phyloP scores from a whole-genome alignment of 768 basidiomycete species.

The Russula compacta region DNA sequence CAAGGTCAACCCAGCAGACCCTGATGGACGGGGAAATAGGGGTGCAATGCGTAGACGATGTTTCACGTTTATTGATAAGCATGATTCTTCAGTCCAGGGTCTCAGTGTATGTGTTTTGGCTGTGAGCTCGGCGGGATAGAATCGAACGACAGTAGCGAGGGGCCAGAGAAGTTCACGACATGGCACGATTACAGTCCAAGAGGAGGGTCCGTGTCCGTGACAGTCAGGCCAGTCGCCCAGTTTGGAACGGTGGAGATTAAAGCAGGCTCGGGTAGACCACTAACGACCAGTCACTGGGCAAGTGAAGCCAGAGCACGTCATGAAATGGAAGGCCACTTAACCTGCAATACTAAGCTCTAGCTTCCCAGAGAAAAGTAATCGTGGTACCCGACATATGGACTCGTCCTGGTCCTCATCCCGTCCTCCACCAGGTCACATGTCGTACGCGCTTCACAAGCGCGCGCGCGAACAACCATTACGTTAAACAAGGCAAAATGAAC shows the following conservation, averaged over 20 bases:
- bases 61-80: neutral
- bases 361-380: neutral
- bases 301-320: neutral
- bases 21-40: conserved; percentile 7
- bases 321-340: neutral
- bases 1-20: conserved; percentile 19
- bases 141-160: neutral
- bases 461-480: neutral
- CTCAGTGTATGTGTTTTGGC: neutral
- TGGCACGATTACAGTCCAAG: neutral
- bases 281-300: neutral
- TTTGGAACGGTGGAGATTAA: neutral
- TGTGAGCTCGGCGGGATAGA: neutral
- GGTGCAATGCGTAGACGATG: neutral
- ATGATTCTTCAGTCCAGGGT: neutral
- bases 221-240: neutral
- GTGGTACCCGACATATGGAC: neutral
- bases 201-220: neutral
- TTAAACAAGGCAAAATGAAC: neutral
- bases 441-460: neutral
- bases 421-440: neutral
- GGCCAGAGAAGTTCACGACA: neutral
- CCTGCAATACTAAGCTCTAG: neutral
- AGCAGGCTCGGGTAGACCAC: neutral
- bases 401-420: neutral